Evolutionary conservation across 805 yeast genomes (phyloP), one percentile per base, ranked within the genome.

Genomic region (Lachancea cidri): DNA sequence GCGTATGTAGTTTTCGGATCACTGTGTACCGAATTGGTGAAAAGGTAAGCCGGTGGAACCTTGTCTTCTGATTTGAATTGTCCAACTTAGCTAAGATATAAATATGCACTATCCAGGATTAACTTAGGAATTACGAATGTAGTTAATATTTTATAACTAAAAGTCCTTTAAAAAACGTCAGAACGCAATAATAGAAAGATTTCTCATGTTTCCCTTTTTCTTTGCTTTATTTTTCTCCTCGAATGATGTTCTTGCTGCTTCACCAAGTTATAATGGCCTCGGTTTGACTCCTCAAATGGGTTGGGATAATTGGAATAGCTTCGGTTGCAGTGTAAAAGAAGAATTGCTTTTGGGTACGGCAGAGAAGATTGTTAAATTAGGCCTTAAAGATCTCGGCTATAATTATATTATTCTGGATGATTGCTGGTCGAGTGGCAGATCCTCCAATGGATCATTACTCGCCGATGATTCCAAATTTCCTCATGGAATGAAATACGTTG

Each of bases 221-320:
- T n/a, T n/a, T n/a, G n/a, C n/a, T n/a, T n/a, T n/a, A n/a, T n/a
- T n/a, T n/a, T n/a, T n/a, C n/a, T n/a, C n/a, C 30, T 38, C 11
- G 30, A 29, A 14, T 35, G 30, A 15, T 35, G 29, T 6, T 31
- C 14, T 19, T 31, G 20, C 32, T 24, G 18, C 19, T 35, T 17
- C 37, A n/a, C 42, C 42, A 13, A 39, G 43, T 29, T 43, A 43
- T 31, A 43, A 43, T 39, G 46, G 46, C 15, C 41, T 43, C 7
- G 46, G 44, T 6, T 19, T 31, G 9, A 53, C 50, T 2, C 59
- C 60, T 14, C 57, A 51, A 36, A 54, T 54, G 53, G 64, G 61
- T 14, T 58, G 62, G 63, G 48, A 52, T 43, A 49, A 55, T 15
- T 60, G 64, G 65, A 56, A 57, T 37, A 49, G 55, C 7, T 60